These are phyloP conservation scores for Hyphopichia homilentoma DNA, from an alignment of 805 yeast species.

Conservation along the genomic window DNA sequence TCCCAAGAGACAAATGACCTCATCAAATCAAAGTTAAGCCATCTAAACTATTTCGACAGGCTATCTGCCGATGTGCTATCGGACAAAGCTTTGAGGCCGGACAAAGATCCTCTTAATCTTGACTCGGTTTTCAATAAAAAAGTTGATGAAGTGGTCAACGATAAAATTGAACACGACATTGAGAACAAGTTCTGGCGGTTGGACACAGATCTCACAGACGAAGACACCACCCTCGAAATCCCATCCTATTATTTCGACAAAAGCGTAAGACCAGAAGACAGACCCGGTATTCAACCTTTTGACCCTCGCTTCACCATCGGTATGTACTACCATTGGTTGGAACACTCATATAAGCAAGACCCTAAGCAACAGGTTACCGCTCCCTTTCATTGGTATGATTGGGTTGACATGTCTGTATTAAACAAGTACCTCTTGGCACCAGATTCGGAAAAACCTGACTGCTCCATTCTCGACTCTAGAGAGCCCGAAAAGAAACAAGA, in stretches of 20 bases:
- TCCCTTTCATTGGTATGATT: constrained; percentile 57
- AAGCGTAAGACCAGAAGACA: constrained; percentile 3
- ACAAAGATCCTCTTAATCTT: background rate
- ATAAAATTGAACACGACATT: constrained; percentile 14
- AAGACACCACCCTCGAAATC: constrained; percentile 7
- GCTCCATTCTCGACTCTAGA: constrained; percentile 41
- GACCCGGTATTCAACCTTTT: constrained; percentile 23
- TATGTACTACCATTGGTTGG: constrained; percentile 14
- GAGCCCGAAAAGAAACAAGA: constrained; percentile 8
- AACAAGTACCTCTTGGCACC: constrained; percentile 26
- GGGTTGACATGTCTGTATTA: constrained; percentile 46
- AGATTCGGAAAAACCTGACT: constrained; percentile 28
- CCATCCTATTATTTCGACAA: constrained; percentile 11
- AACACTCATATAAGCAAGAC: constrained; percentile 4
- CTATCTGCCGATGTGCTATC: background rate
- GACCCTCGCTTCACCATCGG: constrained; percentile 30
- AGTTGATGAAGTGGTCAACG: constrained; percentile 12
- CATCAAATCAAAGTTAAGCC: background rate
- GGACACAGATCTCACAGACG: constrained; percentile 8
- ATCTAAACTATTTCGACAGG: background rate
- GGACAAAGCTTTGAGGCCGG: background rate
- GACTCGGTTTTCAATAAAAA: constrained; percentile 11
- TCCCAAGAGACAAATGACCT: constrained; percentile 1
- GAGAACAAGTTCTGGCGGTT: constrained; percentile 23
- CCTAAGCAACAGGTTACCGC: constrained; percentile 5